Percentiles rank a stretch among this genome's conserved stretches.
These are phyloP conservation scores for Xylariaceae sp. DNA, from an alignment of 2,329 filamentous ascomycete genomes.

Conservation along the genomic window DNA sequence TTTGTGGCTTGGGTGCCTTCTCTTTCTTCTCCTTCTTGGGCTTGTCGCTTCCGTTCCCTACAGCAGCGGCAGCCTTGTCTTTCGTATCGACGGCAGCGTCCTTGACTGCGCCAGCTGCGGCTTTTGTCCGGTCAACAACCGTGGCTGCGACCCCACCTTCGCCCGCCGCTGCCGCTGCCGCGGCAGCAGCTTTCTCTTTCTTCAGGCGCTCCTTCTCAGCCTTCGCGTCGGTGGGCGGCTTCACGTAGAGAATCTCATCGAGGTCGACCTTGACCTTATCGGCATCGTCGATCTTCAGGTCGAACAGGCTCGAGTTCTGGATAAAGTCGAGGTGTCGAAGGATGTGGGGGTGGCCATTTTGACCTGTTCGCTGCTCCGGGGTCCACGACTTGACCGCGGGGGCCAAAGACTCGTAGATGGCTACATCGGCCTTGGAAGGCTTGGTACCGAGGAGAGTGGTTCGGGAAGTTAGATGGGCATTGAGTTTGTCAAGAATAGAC, in stretches of 20 bases:
- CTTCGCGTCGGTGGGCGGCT: slow-evolving; percentile 87
- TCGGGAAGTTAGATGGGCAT: slow-evolving; percentile 83
- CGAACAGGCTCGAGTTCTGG: slow-evolving; percentile 81
- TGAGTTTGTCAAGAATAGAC: slow-evolving; percentile 75
- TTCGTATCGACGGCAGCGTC: slow-evolving; percentile 54
- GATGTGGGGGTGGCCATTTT: slow-evolving; percentile 87
- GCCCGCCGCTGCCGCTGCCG: slow-evolving; percentile 54
- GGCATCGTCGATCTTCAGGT: slow-evolving; percentile 66
- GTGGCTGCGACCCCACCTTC: slow-evolving; percentile 45
- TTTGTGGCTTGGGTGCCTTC: slow-evolving; percentile 77
- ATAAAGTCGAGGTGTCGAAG: slow-evolving; percentile 93
- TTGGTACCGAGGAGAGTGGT: slow-evolving; percentile 89
- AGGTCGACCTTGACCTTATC: slow-evolving; percentile 80
- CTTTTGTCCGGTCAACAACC: slow-evolving; percentile 64
- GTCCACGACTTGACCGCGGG: slow-evolving; percentile 79
- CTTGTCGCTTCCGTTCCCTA: slow-evolving; percentile 45
- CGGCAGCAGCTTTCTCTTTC: slow-evolving; percentile 84
- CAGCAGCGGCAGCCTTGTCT: slow-evolving; percentile 54
- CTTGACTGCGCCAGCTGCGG: slow-evolving; percentile 58
- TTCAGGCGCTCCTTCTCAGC: slow-evolving; percentile 96
- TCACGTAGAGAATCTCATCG: slow-evolving; percentile 81
- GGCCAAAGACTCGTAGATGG: slow-evolving; percentile 77
- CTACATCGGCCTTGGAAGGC: slow-evolving; percentile 84
- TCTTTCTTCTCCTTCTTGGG: slow-evolving; percentile 87
- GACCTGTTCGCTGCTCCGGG: slow-evolving; percentile 83